Evolutionary conservation across 345 rosid genomes (phyloP).

Genomic region (Euclidium syriacum): DNA sequence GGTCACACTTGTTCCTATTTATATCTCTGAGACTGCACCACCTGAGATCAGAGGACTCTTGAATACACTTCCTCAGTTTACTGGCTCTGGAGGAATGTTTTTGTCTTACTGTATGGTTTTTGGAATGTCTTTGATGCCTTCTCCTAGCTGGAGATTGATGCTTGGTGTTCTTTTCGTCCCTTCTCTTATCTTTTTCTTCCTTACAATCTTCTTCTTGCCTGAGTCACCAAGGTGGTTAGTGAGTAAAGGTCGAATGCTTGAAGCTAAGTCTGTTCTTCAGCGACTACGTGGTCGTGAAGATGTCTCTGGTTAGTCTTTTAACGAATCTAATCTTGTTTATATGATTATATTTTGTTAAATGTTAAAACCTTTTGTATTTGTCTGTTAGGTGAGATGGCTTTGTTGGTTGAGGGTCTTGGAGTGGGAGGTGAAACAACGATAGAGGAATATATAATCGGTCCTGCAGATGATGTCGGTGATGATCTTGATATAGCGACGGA

Average conservation of each 20-base stretch:
- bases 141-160: constrained; percentile 96
- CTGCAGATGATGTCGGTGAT: constrained; percentile 45
- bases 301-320: constrained; percentile 76
- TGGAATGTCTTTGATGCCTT: constrained; percentile 66
- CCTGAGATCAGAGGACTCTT: constrained; percentile 84
- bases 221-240: constrained; percentile 99
- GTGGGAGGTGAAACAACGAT: constrained; percentile 76
- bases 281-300: constrained; percentile 77
- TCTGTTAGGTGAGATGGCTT: constrained; percentile 99
- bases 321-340: no score
- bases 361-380: no score
- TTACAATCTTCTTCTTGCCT: constrained; percentile 70
- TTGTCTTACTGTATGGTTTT: constrained; percentile 88
- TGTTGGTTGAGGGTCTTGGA: constrained; percentile 90
- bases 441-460: constrained; percentile 88
- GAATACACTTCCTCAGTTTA: constrained; percentile 94
- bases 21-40: constrained; percentile 95
- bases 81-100: constrained; percentile 93
- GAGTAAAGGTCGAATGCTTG: constrained; percentile 88
- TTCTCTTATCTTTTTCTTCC: constrained; percentile 53
- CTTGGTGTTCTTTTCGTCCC: constrained; percentile 91
- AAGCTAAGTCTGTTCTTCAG: constrained; percentile 85
- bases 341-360: no score
- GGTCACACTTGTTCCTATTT: constrained; percentile 84
- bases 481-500: constrained; percentile 63